Evolutionary conservation across 768 basidiomycete species (phyloP), one percentile per base, ranked within the genome.

Genomic region (Cyclocybe aegerita): DNA sequence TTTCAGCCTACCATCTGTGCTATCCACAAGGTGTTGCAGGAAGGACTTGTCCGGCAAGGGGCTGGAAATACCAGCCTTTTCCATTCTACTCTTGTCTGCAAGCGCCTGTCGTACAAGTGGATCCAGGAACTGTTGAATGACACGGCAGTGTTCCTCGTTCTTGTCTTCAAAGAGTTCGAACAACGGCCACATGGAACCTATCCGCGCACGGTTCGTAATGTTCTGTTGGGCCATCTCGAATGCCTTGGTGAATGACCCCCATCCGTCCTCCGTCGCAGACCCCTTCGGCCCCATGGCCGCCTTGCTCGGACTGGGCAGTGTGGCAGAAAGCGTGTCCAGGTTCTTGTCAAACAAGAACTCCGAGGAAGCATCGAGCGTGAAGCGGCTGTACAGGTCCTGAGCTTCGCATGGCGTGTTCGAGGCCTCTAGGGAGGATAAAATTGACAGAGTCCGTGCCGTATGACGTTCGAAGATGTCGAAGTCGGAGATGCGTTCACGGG

Each of bases 331-430:
- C 0, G 86, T 86, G 50, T 84, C 71, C 49, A 88, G 58, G 59
- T 82, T 84, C 48, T 74, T 70, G 7, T 86, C 87, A 51, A 90
- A 88, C 34, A 90, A 70, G 60, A 87, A 88, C 51, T 87, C 85
- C 5, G 85, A 85, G 1, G 86, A 83, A 0, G 85, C 74, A 61
- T 90, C 88, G 36, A 88, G 73, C 9, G 85, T 79, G 62, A 88
- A 86, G 7, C 86, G 79, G 12, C 79, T 66, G 56, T 76, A 87
- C 3, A 89, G 71, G 58, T 88, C 88, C 62, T 90, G 84, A 1
- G 77, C 80, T 52, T 88, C 86, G 58, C 78, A 76, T 2, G 84
- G 72, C 49, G 70, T 65, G 39, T 69, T 56, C 1, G 66, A 53
- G 12, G 68, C 54, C 15, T 73, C 66, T 11, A 74, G 59, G 7